Percentiles rank a stretch among this genome's conserved stretches.
These are phyloP conservation scores for Mycosphaerella sp. DNA, from an alignment of 2,329 filamentous ascomycete genomes.

Conservation along the genomic window DNA sequence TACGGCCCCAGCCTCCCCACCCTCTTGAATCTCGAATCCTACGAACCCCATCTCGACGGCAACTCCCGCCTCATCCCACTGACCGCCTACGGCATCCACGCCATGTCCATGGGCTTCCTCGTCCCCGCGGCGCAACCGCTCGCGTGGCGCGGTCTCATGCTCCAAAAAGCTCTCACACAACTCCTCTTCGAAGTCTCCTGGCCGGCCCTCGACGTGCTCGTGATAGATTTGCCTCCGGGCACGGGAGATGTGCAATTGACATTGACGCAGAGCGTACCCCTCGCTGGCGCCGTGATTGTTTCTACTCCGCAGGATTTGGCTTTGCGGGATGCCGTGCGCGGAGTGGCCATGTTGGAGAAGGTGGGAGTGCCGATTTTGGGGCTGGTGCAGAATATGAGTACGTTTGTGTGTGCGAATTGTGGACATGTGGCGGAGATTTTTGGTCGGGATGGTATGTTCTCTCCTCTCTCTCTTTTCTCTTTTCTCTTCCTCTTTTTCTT, in stretches of 20 bases:
- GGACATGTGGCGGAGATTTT: conserved; percentile 34
- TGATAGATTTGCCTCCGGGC: conserved; percentile 86
- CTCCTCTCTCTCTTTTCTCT: neutral
- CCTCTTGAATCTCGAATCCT: conserved; percentile 56
- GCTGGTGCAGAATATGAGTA: conserved; percentile 86
- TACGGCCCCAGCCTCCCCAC: conserved; percentile 95
- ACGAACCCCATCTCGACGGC: conserved; percentile 30
- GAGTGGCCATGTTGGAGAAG: conserved; percentile 86
- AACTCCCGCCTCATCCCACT: conserved; percentile 76
- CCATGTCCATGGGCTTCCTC: conserved; percentile 98
- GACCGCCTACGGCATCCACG: conserved; percentile 91
- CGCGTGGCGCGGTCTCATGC: conserved; percentile 94
- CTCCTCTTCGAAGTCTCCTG: conserved; percentile 92
- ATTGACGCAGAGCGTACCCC: conserved; percentile 88
- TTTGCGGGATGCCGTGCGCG: conserved; percentile 83
- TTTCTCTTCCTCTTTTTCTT: too few species aligned
- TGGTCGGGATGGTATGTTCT: conserved; percentile 30
- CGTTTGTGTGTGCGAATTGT: conserved; percentile 67
- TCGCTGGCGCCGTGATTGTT: conserved; percentile 73
- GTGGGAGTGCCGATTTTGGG: conserved; percentile 75
- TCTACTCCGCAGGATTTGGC: conserved; percentile 92
- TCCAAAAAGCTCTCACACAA: conserved; percentile 94
- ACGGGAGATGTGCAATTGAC: conserved; percentile 95
- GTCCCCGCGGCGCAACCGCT: conserved; percentile 82
- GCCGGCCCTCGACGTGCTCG: conserved; percentile 79